These are phyloP conservation scores for Amanita brunnescens DNA, from an alignment of 768 basidiomycete species.

Conservation along the genomic window DNA sequence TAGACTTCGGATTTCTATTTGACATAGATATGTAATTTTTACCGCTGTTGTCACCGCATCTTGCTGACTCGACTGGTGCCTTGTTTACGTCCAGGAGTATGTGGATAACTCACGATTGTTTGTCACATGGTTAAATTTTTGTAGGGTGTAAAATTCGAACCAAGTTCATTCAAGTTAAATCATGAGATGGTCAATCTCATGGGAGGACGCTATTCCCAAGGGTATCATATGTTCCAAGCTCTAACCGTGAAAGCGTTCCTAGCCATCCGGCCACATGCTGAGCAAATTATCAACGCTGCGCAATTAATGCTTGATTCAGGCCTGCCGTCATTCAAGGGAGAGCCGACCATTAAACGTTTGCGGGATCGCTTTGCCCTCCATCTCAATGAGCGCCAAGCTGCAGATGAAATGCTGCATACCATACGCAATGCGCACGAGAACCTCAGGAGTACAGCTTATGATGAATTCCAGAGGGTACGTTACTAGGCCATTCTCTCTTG, in stretches of 20 bases:
- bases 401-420: conserved; percentile 85
- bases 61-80: conserved; percentile 17
- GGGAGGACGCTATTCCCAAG: conserved; percentile 92
- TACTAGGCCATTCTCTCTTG: not conserved
- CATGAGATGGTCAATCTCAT: conserved; percentile 98
- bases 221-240: conserved; percentile 89
- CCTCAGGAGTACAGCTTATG: conserved; percentile 86
- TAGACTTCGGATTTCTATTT: conserved; percentile 93
- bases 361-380: conserved; percentile 80
- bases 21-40: conserved; percentile 84
- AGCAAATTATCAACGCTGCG: conserved; percentile 82
- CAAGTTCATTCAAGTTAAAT: conserved; percentile 94
- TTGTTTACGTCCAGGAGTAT: conserved; percentile 60
- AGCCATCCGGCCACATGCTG: conserved; percentile 89
- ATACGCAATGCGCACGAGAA: conserved; percentile 95
- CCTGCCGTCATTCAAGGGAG: conserved; percentile 95
- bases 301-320: conserved; percentile 93
- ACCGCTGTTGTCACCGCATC: conserved; percentile 5
- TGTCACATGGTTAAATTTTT: not conserved
- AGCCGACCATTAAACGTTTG: conserved; percentile 80
- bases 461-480: conserved; percentile 87
- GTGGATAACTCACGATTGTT: conserved; percentile 11
- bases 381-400: conserved; percentile 82
- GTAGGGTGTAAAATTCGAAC: conserved; percentile 98
- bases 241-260: conserved; percentile 95